These are phyloP conservation scores for Trametes gibbosa DNA, from an alignment of 768 basidiomycete genomes.

Conservation along the genomic window DNA sequence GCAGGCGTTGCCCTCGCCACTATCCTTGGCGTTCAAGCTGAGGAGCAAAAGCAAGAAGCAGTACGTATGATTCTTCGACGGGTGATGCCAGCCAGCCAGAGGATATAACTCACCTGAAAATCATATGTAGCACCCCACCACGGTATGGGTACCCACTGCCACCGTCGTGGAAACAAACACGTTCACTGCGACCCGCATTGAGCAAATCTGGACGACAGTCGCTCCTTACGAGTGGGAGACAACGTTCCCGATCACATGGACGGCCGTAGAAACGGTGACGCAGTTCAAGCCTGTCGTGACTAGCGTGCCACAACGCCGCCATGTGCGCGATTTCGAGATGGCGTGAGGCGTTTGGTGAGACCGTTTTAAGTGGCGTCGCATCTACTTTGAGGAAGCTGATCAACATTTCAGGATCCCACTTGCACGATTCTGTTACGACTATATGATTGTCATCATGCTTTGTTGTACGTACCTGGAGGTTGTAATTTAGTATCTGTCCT, in stretches of 20 bases:
- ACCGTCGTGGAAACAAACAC: conserved; percentile 16
- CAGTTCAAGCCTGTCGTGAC: conserved; percentile 11
- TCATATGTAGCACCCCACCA: neutral
- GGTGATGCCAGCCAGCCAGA: no score
- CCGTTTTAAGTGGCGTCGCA: neutral
- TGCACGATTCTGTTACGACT: neutral
- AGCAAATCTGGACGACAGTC: conserved; percentile 15
- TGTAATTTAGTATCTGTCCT: neutral
- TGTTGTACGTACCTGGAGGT: neutral
- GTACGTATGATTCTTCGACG: neutral
- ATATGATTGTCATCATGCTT: neutral
- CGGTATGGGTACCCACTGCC: conserved; percentile 16
- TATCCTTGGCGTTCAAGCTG: conserved; percentile 7
- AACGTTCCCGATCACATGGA: conserved; percentile 16
- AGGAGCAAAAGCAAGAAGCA: conserved; percentile 4
- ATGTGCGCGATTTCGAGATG: conserved; percentile 14
- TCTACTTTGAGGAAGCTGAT: neutral
- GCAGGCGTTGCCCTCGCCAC: conserved; percentile 8
- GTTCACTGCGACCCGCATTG: conserved; percentile 16
- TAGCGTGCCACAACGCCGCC: conserved; percentile 3
- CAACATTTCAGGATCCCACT: neutral
- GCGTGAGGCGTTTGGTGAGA: conserved; percentile 1
- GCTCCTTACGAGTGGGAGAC: conserved; percentile 15
- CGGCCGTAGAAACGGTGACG: conserved; percentile 13
- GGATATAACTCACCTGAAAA: neutral